Evolutionary conservation across 768 basidiomycete genomes (phyloP), one percentile per base, ranked within the genome.

Genomic region (Naganishia friedmannii): DNA sequence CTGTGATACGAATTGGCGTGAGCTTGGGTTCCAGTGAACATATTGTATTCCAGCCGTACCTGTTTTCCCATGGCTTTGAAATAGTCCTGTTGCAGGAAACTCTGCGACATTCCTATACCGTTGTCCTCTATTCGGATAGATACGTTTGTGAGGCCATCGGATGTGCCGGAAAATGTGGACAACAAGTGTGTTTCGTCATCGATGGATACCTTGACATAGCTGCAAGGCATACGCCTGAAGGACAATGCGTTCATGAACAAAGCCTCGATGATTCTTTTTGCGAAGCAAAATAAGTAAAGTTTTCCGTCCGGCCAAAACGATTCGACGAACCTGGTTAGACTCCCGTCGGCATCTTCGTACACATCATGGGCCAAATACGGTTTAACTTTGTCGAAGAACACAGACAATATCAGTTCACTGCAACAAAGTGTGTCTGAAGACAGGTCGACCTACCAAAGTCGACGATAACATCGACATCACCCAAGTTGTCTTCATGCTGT

Each of bases 181-280:
- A 58, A 13, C 5, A 58, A 23, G n/a, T 37, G 57, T 8, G 34
- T 58, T 37, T 23, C 57, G 13, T 58, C 57, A 21, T 58, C 57
- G 57, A 58, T 37, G n/a, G 57, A 34, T 9, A 58, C 34, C 21
- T 37, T 58, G 34, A 58, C 34, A 23, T 37, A 58, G 57, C 57
- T 58, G n/a, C 57, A 21, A 8, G 34, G n/a, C 15, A n/a, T 15
- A 1, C 57, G 34, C 34, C 57, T 34, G 34, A 58, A 58, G 32
- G 29, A 32, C 34, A 58, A 58, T n/a, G 57, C 57, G 21, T 58
- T 58, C n/a, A 32, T 58, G 57, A 58, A 58, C 19, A 58, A 58
- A 23, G 32, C 37, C 57, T 58, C 57, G 57, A 58, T 58, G 34
- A 58, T 37, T 23, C 57, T 58, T 37, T 37, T 37, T 12, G n/a